Base-by-base conservation (phyloP, 306 rosid species). In the Prunus padus region DNA sequence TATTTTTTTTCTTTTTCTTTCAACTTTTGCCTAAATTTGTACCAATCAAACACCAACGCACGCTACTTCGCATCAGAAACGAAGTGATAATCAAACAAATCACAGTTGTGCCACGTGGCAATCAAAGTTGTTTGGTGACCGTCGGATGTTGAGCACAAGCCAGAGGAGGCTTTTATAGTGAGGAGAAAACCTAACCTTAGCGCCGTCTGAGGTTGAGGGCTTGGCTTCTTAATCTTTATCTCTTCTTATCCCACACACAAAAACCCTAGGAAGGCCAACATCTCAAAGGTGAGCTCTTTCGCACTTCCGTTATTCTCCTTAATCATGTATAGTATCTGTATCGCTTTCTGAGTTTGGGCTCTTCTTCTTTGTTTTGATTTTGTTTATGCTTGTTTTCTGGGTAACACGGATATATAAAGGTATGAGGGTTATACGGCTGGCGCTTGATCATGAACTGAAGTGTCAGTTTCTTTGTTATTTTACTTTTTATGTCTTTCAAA, bases 201-300 rank as follows among this genome's bases (percentile, higher is more conserved):
- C 77, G 77, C 77, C 77, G 77, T 60, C 67, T 72, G 67, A 23
- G 56, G 76, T 59, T 59, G 37, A 62, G 19, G 44, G 30, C 54
- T 37, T 23, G 67, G 25, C 65, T 60, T 73, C 59, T 16, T 44
- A 25, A 25, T 40, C 76, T 42, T 12, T 44, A 8, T 42, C 20
- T 4, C 22, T 61, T 37, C 40, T 45, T 45, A 28, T 73, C 57
- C 26, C 30, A n/a, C 22, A 25, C 60, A 13, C 45, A 45, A 25
- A 73, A 73, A 45, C 77, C 77, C 77, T 60, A 73, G 16, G 2
- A 9, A 18, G 28, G 22, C 28, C 46, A 45, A 60, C 60, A 44
- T 69, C 59, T 23, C 57, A n/a, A 45, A 59, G 59, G 67, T 44
- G 25, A 7, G 5, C 25, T 73, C 67, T 57, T 5, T 37, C 65